Evolutionary conservation across 371 early-diverging fungal species (phyloP), one percentile per base, ranked within the genome.

Genomic region (Apophysomyces ossiformis): DNA sequence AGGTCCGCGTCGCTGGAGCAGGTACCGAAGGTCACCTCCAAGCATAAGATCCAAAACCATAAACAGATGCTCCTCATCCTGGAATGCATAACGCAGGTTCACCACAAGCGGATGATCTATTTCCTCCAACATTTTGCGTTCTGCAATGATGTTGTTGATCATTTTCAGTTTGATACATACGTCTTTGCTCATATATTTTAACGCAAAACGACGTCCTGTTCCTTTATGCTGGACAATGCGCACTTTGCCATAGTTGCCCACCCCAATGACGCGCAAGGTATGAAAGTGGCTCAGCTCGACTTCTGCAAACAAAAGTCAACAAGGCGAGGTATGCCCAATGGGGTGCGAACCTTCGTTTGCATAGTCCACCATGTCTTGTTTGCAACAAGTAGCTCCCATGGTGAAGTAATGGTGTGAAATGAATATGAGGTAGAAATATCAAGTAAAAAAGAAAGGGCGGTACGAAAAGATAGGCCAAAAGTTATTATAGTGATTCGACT

Each of bases 11-110:
- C 89, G 78, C 59, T 92, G 90, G 26, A 93, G 74, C 73, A 93
- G 89, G 63, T 90, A 92, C 7, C 93, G 85, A 44, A 97, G 74
- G 74, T 97, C 98, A 9, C 97, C 97, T 60, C 97, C 96, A 13
- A 91, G 69, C 91, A 90, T 92, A 18, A 92, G 75, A 72, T 93
- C 93, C n/a, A 93, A 68, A 8, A 90, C 86, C 93, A 93, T 92
- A 63, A 89, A 93, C 60, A 93, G 65, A 61, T 89, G 89, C 43
- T 90, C 89, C 60, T 92, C 93, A 71, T 93, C 93, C 77, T 93
- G 92, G 72, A 93, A 93, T 7, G 93, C 91, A 74, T 87, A 92
- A 26, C 92, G 82, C 70, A 92, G 67, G 76, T 92, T 92, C 36
- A 90, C 89, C 66, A 88, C 74, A 37, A 87, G 72, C 7, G 81